Evolutionary conservation across 306 rosid species (phyloP).

Genomic region (Dalbergia oliveri): DNA sequence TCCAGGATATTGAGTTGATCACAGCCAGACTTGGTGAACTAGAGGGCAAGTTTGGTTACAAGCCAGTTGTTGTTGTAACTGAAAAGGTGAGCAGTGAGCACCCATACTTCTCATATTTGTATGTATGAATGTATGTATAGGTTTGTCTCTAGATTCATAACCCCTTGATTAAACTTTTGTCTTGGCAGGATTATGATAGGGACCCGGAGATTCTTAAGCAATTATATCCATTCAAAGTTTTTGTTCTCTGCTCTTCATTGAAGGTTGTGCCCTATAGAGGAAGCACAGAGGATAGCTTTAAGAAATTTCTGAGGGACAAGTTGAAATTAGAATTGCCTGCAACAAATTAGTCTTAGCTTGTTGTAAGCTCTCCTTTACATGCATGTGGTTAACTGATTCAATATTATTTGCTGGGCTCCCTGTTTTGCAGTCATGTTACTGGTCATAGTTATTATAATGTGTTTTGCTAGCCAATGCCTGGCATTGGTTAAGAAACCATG

Average conservation of each 20-base stretch:
- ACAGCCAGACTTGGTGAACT: slow-evolving; percentile 64
- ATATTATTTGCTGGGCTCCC: slow-evolving; percentile 13
- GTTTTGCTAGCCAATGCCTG: too few relatives aligned
- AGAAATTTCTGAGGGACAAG: slow-evolving; percentile 62
- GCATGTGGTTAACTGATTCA: neutral
- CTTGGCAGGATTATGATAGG: slow-evolving; percentile 88
- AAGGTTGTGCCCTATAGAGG: slow-evolving; percentile 56
- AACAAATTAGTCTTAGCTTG: slow-evolving; percentile 12
- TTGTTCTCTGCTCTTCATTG: slow-evolving; percentile 70
- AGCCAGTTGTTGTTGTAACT: slow-evolving; percentile 73
- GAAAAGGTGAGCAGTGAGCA: slow-evolving; percentile 75
- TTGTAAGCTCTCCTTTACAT: slow-evolving; percentile 6
- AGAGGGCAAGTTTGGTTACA: slow-evolving; percentile 65
- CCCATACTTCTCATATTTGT: slow-evolving; percentile 28
- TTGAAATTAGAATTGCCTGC: slow-evolving; percentile 47
- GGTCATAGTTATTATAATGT: neutral
- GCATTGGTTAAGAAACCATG: too few relatives aligned
- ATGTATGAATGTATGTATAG: neutral
- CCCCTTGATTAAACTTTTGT: slow-evolving; percentile 5
- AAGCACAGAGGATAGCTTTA: slow-evolving; percentile 66
- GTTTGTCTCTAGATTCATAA: slow-evolving; percentile 4
- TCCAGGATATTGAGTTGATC: slow-evolving; percentile 70
- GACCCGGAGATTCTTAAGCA: slow-evolving; percentile 67
- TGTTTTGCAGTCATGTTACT: neutral
- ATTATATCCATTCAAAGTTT: slow-evolving; percentile 64